Evolutionary conservation across 2,329 filamentous ascomycete species (phyloP), one percentile per base, ranked within the genome.

Genomic region (Aspergillus fructus): DNA sequence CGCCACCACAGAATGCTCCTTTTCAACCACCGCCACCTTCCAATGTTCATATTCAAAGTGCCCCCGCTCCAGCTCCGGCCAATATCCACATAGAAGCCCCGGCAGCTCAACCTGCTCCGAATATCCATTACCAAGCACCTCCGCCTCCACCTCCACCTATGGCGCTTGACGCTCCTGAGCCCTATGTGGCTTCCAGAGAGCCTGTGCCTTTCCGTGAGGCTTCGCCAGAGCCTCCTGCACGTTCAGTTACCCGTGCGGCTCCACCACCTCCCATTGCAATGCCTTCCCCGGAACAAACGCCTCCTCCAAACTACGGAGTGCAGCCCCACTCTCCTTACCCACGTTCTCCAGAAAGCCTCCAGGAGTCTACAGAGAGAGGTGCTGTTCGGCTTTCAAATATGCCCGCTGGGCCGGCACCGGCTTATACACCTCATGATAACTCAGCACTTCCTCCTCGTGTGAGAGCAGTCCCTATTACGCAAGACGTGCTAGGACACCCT

Each of bases 321-420:
- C 64, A 70, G 9, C 78, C 81, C 19, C 79, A 80, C 1, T 85
- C 86, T 5, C 85, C 87, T 0, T 82, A 82, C 0, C 85, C 85
- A 2, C 72, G 84, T 0, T 88, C 88, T 1, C 86, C 88, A 2
- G 86, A 49, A 49, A 55, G 81, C 0, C 74, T 89, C 40, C 79
- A 85, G 39, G 79, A 79, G 13, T 83, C 83, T 0, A 89, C 89
- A 79, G 83, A 82, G 11, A 84, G 85, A 0, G 82, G 84, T 56
- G 83, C 79, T 2, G 85, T 88, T 45, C 80, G 77, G 21, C 78
- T 90, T 77, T 79, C 81, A 1, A 81, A 87, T 9, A 82, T 89
- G 12, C 81, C 83, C 1, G 60, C 60, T 21, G 52, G 40, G 2
- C 67, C 68, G 8, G 68, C 65, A 9, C 70, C 70, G 71, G 33